Base-by-base conservation (phyloP, 352 stramenopile genomes). In the Phytophthora idaei region DNA sequence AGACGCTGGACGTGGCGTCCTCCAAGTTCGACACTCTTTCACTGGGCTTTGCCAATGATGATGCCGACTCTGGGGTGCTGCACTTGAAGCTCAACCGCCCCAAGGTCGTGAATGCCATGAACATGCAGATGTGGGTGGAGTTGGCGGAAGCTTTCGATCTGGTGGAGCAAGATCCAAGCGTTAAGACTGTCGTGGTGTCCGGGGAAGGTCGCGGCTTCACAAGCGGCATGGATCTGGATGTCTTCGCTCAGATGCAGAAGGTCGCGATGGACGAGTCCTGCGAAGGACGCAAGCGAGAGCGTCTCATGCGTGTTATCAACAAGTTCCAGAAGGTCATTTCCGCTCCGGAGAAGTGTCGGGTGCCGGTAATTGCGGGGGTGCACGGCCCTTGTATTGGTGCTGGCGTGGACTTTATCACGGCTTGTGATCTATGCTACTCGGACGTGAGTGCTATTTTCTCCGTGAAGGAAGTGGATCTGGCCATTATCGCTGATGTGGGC, bases 101-200 rank as follows among this genome's bases (percentile, higher is more conserved):
- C 4, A 90, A 88, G 63, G 80, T 88, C 48, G 67, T 94, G 46
- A 97, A 97, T 47, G 86, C 89, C 31, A 92, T 97, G 76, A 92
- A 94, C 71, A 93, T 97, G 84, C 84, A 90, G 60, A 93, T 97
- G 82, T 97, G 90, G 90, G 67, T 81, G 31, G 90, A 97, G 21
- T 56, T 96, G 44, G 76, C 77, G 15, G 60, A 83, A 44, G 77
- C 81, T 14, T 97, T 96, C 37, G 71, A 89, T 31, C 63, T 77
- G 44, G 73, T 96, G 28, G 81, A 95, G 55, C 28, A 69, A 8
- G 83, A 93, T 36, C 64, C 77, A 64, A 87, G 72, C 64, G 85
- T 95, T 48, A 85, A 83, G 49, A 84, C 80, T 12, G 83, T 96
- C 12, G 62, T 97, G 10, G 69, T 97, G 45, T 91, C 85, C 21